Evolutionary conservation across 192 early-diverging fungal genomes (phyloP), one percentile per base, ranked within the genome.

Genomic region (Umbelopsis sp.): DNA sequence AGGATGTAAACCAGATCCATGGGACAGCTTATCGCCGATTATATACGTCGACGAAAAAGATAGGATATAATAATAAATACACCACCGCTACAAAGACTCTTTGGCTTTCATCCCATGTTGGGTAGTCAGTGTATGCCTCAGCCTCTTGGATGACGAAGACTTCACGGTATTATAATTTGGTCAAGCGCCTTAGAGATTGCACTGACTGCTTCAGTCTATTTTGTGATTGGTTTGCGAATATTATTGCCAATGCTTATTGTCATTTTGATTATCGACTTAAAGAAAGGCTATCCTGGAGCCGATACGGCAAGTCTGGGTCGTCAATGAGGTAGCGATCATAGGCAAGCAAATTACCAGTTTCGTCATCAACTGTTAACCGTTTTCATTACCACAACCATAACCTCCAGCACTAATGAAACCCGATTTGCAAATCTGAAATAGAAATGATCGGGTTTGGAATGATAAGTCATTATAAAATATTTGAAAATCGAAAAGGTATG

Each of bases 261-360:
- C n/a, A n/a, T n/a, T n/a, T n/a, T n/a, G n/a, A n/a, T n/a, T n/a
- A n/a, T n/a, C n/a, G n/a, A 43, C 76, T 75, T 29, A 77, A 31
- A 1, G 71, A 41, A 32, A 74, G 68, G 17, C 54, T 16, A n/a
- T 78, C 34, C 9, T 69, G n/a, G 26, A 78, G 32, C 14, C 76
- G 74, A 0, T 62, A 5, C n/a, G 68, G 77, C 5, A 77, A 25
- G 73, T 77, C 76, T 22, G 75, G 76, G 25, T 78, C 79, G 38
- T 76, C 50, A 44, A 78, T 78, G 22, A 54, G 79, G 11, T 26
- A 17, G n/a, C 76, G 66, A 0, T 70, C 76, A 45, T 54, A 78
- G 26, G 29, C 76, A 71, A 78, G 36, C 65, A 78, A 22, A n/a
- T 77, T 41, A 71, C 69, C 76, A 5, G 75, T 77, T 47, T 65